These are phyloP conservation scores for Scheffersomyces lignicola DNA, from an alignment of 1,139 yeast species.

Conservation along the genomic window DNA sequence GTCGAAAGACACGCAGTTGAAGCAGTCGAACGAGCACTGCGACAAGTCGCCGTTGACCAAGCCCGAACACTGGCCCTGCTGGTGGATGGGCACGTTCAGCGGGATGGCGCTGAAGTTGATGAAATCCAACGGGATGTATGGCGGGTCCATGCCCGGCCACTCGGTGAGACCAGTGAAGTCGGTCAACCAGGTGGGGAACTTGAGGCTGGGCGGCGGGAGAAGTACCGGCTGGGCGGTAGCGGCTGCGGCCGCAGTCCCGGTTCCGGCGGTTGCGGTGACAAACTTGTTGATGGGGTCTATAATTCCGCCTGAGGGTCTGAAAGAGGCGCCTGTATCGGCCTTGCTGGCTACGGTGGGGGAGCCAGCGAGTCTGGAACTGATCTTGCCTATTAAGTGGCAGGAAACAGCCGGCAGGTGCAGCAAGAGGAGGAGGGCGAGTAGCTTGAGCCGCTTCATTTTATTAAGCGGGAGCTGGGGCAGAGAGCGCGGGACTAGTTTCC, in stretches of 20 bases:
- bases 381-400: not conserved
- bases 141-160: constrained; percentile 90
- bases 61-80: constrained; percentile 60
- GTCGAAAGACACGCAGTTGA: constrained; percentile 72
- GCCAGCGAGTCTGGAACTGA: constrained; percentile 1
- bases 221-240: constrained; percentile 9
- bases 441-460: not conserved
- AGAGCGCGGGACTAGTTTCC: too few species aligned
- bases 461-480: too few species aligned
- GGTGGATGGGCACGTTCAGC: constrained; percentile 44
- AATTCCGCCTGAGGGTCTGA: not conserved
- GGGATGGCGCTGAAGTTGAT: constrained; percentile 59
- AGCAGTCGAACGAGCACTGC: constrained; percentile 85
- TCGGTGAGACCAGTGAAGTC: constrained; percentile 68
- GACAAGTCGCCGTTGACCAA: constrained; percentile 21
- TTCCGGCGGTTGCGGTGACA: not conserved
- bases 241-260: not conserved
- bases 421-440: not conserved
- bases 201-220: constrained; percentile 22
- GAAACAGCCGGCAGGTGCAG: not conserved
- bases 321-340: not conserved
- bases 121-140: constrained; percentile 77
- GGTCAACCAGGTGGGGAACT: constrained; percentile 78
- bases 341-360: too few species aligned
- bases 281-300: not conserved